Evolutionary conservation across 495 filamentous ascomycete species (phyloP), one percentile per base, ranked within the genome.

Genomic region (Daldinia loculata): DNA sequence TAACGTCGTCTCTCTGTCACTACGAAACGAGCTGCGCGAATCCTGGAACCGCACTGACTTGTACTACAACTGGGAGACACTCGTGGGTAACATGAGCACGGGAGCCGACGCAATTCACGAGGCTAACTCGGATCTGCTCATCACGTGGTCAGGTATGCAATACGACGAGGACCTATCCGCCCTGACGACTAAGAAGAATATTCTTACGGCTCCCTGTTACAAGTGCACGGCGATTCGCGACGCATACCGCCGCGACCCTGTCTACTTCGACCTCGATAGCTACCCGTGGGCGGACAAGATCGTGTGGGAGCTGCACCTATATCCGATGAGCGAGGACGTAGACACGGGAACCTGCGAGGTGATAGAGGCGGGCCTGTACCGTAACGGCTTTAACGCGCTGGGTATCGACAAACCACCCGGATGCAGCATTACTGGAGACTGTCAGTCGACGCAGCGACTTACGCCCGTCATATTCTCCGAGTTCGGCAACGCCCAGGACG

Each of bases 131-230:
- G 78, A 86, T 61, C 70, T 86, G 6, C 77, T 89, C 1, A 84
- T 89, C 66, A 83, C 83, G 34, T 84, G 87, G 77, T 85, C 84
- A 4, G 87, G 87, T 2, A 80, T 88, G 56, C 79, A 86, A 71
- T 88, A 80, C 66, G 85, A 85, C 61, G 79, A 83, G 24, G 83
- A 81, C 27, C 73, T 88, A 4, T 78, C 79, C 0, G 85, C 84
- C 6, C 79, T 87, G 19, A 81, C 83, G 6, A 77, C 80, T 4
- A 76, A 71, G 4, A 74, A 70, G 7, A 82, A 82, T 32, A 75
- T 86, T 6, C 70, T 74, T 32, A 79, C 81, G 12, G 79, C 78
- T 9, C 79, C 79, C 6, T 83, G 80, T 43, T 79, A 79, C 26
- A 83, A 85, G 72, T 79, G 79, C 34, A 80, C 79, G 7, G 61